A percentile compares a stretch with the other conserved stretches of the same genome.
Evolutionary conservation across 1,139 yeast genomes (phyloP).

Genomic region (Saccharomyces hybrid): DNA sequence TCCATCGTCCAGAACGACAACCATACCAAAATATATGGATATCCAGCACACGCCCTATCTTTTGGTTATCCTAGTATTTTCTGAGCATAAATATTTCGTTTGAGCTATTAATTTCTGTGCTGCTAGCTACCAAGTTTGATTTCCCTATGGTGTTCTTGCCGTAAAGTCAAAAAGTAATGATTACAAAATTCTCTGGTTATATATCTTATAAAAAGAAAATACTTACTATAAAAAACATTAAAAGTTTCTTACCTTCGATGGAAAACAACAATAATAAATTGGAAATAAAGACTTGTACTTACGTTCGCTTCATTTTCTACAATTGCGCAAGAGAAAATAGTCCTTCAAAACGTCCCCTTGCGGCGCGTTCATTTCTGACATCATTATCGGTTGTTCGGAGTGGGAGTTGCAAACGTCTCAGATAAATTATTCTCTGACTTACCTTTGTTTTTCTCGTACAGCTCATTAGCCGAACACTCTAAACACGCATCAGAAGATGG

Average conservation of each 20-base stretch:
- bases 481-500: background rate
- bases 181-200: background rate
- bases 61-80: background rate
- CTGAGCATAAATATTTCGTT: no score
- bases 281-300: background rate
- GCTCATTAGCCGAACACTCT: background rate
- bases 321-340: background rate
- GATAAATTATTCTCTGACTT: slow-evolving; percentile 1
- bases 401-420: slow-evolving; percentile 3
- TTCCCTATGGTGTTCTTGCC: no score
- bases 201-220: background rate
- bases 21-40: background rate
- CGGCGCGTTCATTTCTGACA: background rate
- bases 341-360: background rate
- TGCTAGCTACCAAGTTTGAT: background rate
- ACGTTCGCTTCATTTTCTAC: background rate
- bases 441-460: background rate
- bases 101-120: no score
- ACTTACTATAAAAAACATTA: background rate
- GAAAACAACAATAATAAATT: background rate
- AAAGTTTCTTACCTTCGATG: background rate
- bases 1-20: background rate
- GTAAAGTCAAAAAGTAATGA: background rate
- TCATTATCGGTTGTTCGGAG: slow-evolving; percentile 1
- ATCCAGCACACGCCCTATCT: background rate